A percentile compares a stretch with the other conserved stretches of the same genome.
phyloP scores from a whole-genome alignment of 1,284 basidiomycete species.

The Trichosporon ovoides region DNA sequence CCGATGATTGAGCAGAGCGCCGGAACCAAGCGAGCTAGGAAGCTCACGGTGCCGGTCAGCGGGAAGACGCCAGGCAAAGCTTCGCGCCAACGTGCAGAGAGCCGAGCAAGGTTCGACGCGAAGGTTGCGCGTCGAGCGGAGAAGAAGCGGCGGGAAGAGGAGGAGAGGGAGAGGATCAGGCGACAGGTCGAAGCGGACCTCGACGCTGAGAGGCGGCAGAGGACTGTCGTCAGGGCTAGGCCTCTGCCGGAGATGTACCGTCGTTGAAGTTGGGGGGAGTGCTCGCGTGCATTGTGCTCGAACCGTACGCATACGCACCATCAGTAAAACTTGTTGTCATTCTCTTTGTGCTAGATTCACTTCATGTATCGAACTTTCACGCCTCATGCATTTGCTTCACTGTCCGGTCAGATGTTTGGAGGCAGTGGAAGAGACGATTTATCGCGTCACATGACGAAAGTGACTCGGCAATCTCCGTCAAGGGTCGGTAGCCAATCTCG shows the following conservation, averaged over 20 bases:
- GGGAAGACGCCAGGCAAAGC: slow-evolving; percentile 29
- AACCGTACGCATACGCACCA: too few species aligned
- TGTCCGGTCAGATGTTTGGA: too few species aligned
- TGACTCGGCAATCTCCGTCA: slow-evolving; percentile 2
- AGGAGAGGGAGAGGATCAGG: slow-evolving; percentile 14
- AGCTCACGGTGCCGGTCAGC: not conserved
- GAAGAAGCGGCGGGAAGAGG: slow-evolving; percentile 17
- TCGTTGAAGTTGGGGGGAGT: too few species aligned
- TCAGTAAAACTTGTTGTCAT: too few species aligned
- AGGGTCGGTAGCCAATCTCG: not conserved
- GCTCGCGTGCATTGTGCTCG: too few species aligned
- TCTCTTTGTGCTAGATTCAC: too few species aligned
- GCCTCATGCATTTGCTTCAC: too few species aligned
- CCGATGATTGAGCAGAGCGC: too few species aligned
- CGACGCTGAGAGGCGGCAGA: slow-evolving; percentile 24
- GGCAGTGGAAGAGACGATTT: too few species aligned
- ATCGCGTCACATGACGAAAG: not conserved
- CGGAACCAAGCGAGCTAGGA: not conserved
- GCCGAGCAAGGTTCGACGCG: slow-evolving; percentile 24
- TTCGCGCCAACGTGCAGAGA: slow-evolving; percentile 20
- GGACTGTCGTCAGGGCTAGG: slow-evolving; percentile 32
- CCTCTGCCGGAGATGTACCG: slow-evolving; percentile 37
- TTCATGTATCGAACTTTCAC: too few species aligned
- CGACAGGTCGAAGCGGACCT: slow-evolving; percentile 27
- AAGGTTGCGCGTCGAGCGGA: slow-evolving; percentile 15